Evolutionary conservation across 257 asterid genomes (phyloP), one percentile per base, ranked within the genome.

Genomic region (Vinca minor): DNA sequence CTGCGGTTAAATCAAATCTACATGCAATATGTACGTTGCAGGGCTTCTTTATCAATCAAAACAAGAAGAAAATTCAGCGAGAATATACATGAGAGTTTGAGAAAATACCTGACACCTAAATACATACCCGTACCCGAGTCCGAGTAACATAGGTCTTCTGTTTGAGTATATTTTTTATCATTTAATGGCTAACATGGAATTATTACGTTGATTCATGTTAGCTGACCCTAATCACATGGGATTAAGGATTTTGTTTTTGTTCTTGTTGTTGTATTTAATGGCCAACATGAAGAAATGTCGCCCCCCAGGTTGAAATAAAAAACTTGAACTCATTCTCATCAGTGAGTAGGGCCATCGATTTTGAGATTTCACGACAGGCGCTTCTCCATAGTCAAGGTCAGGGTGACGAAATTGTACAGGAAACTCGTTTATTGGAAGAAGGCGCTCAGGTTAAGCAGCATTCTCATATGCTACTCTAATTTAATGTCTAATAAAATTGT

Each of bases 361-460:
- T 75, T 77, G 98, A 93, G 81, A 89, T 93, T 75, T 74, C 85
- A 63, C 82, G 98, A 79, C 98, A 89, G 84, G 97, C 68, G 39
- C 80, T 55, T 25, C 97, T 89, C 39, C 93, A 85, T 79, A 73
- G 58, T 77, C 83, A 89, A 84, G 95, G 96, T 57, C 86, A 83
- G 80, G 84, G 79, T 52, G 85, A 85, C 78, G 79, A 87, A 73
- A 89, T 93, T 76, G 95, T 87, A 65, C 97, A 75, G 77, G 98
- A 93, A 79, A 93, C 98, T 80, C 96, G 98, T 58, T 89, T 82
- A 38, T 93, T 96, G 98, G 98, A 93, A 72, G 98, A 93, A 76
- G 96, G 97, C 41, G 81, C 95, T 79, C 98, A 92, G 98, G 97
- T 92, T 76, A 74, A 45, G 65, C 77, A 46, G 65, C 48, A 65